These are phyloP conservation scores for Mycena crocata DNA, from an alignment of 768 basidiomycete species.

Conservation along the genomic window DNA sequence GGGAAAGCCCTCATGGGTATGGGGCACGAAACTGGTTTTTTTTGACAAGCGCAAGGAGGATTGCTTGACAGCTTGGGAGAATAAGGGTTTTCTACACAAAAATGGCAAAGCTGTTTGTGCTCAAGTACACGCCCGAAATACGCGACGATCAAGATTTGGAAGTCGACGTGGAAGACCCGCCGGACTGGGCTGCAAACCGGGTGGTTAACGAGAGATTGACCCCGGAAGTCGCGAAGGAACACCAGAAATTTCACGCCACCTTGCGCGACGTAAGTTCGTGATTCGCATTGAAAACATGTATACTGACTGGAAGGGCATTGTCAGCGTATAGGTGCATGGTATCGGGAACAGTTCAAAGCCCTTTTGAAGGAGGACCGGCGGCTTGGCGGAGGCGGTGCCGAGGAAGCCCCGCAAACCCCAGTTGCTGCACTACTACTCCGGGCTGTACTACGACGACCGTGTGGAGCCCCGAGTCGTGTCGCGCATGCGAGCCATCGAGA, in stretches of 20 bases:
- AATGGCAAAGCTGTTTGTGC: not conserved
- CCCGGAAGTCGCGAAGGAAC: not conserved
- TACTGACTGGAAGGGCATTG: not conserved
- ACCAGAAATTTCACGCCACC: not conserved
- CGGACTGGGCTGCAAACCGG: not conserved
- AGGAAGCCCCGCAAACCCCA: not conserved
- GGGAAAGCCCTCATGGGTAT: not conserved
- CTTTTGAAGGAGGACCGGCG: not conserved
- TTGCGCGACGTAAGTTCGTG: not conserved
- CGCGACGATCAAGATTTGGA: not conserved
- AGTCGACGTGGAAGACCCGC: not conserved
- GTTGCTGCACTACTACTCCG: not conserved
- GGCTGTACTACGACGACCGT: not conserved
- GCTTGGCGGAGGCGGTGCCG: not conserved
- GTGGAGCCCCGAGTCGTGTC: not conserved
- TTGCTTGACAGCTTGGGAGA: not conserved
- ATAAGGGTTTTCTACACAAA: slow-evolving; percentile 8
- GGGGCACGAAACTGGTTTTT: not conserved
- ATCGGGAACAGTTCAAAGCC: not conserved
- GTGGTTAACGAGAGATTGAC: not conserved
- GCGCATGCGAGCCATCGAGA: not conserved
- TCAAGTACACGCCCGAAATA: not conserved
- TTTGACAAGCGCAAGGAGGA: not conserved
- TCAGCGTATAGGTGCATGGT: not conserved
- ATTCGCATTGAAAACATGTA: not conserved